phyloP scores from a whole-genome alignment of 176 grass and related monocot genomes.

The Chloris gayana region DNA sequence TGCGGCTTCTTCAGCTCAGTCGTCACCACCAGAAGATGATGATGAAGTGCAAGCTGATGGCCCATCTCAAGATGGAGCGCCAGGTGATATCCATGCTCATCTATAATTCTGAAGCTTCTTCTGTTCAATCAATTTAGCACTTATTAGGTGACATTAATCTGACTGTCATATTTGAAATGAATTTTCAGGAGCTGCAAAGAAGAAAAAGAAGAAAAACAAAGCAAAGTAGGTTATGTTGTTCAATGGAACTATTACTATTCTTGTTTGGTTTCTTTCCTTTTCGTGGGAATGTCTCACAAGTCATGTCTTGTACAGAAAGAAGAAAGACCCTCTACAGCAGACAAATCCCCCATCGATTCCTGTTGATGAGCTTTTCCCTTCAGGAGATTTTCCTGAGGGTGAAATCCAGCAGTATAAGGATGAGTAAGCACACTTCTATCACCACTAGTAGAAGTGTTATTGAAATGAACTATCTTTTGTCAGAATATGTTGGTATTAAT shows the following conservation, averaged over 20 bases:
- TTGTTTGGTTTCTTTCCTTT: slow-evolving; percentile 28
- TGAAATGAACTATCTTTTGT: slow-evolving; percentile 16
- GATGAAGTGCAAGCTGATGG: slow-evolving; percentile 47
- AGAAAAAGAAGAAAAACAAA: slow-evolving; percentile 91
- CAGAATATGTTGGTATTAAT: neutral
- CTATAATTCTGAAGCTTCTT: slow-evolving; percentile 6
- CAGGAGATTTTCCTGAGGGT: slow-evolving; percentile 79
- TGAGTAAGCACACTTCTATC: slow-evolving; percentile 47
- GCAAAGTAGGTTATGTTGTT: slow-evolving; percentile 56
- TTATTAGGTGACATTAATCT: slow-evolving; percentile 14
- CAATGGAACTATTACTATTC: slow-evolving; percentile 5
- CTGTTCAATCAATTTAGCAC: slow-evolving; percentile 31
- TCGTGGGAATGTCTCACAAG: slow-evolving; percentile 4
- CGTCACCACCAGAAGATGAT: slow-evolving; percentile 49
- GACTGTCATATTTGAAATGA: slow-evolving; percentile 28
- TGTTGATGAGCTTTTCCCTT: slow-evolving; percentile 87
- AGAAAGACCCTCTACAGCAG: slow-evolving; percentile 77
- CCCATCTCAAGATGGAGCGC: slow-evolving; percentile 54
- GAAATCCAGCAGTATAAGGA: slow-evolving; percentile 90
- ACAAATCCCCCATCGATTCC: slow-evolving; percentile 90
- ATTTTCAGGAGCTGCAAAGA: slow-evolving; percentile 53
- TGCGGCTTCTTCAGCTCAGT: slow-evolving; percentile 24
- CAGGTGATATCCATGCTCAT: slow-evolving; percentile 42
- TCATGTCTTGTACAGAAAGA: slow-evolving; percentile 60
- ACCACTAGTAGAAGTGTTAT: neutral